Conservation (phyloP, 1,139 yeast species). For the Diutina pseudorugosa region DNA sequence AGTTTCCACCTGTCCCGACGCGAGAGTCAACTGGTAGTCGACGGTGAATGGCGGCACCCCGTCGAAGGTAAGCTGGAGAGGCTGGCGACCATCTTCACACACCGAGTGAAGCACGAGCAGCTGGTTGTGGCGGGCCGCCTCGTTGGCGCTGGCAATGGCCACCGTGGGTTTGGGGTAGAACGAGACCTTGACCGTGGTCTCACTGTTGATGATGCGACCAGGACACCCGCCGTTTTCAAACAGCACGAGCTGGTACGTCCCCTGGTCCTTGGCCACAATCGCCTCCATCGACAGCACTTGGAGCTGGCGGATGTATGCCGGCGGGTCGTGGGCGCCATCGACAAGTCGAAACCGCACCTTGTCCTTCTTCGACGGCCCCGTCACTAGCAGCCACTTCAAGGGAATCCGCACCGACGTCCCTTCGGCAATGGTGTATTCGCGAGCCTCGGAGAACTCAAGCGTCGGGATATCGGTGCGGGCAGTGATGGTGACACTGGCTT, state of each 20-base stretch:
- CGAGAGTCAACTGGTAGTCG: conserved; percentile 52
- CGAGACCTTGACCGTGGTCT: conserved; percentile 27
- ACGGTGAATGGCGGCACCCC: conserved; percentile 71
- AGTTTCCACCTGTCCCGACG: conserved; percentile 36
- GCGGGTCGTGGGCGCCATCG: not conserved
- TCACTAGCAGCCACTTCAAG: conserved; percentile 26
- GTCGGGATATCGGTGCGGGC: conserved; percentile 32
- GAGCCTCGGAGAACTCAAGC: not conserved
- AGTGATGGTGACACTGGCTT: conserved; percentile 6
- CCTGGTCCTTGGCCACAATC: conserved; percentile 41
- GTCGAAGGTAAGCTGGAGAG: conserved; percentile 14
- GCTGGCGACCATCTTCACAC: conserved; percentile 16
- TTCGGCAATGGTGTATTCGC: conserved; percentile 33
- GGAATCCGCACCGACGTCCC: conserved; percentile 54
- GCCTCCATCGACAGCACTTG: conserved; percentile 21
- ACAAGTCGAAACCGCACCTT: conserved; percentile 8
- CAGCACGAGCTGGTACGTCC: conserved; percentile 46
- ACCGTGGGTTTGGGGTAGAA: conserved; percentile 48
- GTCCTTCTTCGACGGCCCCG: conserved; percentile 17
- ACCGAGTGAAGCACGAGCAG: conserved; percentile 15
- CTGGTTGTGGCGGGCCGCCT: not conserved
- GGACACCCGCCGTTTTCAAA: conserved; percentile 58
- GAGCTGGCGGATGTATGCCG: conserved; percentile 6
- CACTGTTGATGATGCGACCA: conserved; percentile 34
- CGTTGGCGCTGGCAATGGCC: conserved; percentile 9